Evolutionary conservation across 805 yeast species (phyloP).

Genomic region (Teunomyces funiuensis): DNA sequence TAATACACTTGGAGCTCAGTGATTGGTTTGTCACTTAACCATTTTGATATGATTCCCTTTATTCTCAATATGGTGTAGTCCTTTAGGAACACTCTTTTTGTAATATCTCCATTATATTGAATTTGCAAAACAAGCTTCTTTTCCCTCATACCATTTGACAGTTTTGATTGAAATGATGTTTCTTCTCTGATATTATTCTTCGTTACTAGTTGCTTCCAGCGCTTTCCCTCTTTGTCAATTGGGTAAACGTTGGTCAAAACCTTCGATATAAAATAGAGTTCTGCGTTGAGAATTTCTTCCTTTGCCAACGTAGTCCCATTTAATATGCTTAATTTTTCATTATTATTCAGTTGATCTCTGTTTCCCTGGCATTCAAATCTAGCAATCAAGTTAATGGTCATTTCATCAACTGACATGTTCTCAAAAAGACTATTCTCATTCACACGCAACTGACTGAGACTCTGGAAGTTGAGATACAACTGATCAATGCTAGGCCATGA

Average conservation of each 20-base stretch:
- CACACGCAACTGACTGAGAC: conserved; percentile 47
- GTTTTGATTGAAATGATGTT: background rate
- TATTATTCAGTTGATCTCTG: background rate
- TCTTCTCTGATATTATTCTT: conserved; percentile 29
- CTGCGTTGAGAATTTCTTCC: conserved; percentile 61
- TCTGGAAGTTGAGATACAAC: conserved; percentile 37
- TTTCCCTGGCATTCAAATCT: conserved; percentile 30
- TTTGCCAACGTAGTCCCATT: conserved; percentile 56
- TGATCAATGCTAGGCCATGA: conserved; percentile 52
- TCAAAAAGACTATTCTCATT: conserved; percentile 53
- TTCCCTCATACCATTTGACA: conserved; percentile 1
- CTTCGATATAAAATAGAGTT: conserved; percentile 60
- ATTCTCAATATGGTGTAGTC: conserved; percentile 30
- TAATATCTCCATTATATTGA: conserved; percentile 3
- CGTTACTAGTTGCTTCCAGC: conserved; percentile 45
- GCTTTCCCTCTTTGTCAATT: conserved; percentile 14
- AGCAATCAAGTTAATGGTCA: conserved; percentile 44
- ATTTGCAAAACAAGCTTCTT: conserved; percentile 14
- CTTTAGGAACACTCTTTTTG: conserved; percentile 21
- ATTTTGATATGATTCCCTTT: conserved; percentile 31
- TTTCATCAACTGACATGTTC: conserved; percentile 27
- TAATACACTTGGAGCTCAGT: conserved; percentile 26
- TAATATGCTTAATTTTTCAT: conserved; percentile 35
- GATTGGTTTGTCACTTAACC: conserved; percentile 16
- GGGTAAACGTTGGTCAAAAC: conserved; percentile 29